Percentiles rank a stretch among this genome's conserved stretches.
Evolutionary conservation across 2,329 filamentous ascomycete genomes (phyloP).

Genomic region (Calonectria pseudoturangicola): DNA sequence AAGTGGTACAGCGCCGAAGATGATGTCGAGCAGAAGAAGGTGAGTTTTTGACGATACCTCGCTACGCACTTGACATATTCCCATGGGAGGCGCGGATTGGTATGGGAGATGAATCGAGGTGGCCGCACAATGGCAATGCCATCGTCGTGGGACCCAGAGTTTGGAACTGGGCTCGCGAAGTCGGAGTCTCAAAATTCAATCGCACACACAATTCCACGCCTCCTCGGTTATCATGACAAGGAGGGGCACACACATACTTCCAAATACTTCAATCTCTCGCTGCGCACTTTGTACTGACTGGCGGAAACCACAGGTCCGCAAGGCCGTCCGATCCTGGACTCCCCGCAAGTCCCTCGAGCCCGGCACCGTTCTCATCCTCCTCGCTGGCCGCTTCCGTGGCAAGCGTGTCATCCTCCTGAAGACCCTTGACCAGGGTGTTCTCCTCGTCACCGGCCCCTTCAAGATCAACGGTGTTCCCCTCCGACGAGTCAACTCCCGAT

Average conservation of each 20-base stretch:
- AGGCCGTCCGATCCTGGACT: constrained; percentile 91
- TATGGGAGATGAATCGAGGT: constrained; percentile 40
- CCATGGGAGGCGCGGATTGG: constrained; percentile 34
- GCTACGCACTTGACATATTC: constrained; percentile 42
- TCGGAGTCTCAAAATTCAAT: constrained; percentile 43
- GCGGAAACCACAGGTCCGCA: constrained; percentile 84
- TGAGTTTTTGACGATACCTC: constrained; percentile 74
- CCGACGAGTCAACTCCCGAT: constrained; percentile 93
- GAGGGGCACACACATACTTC: constrained; percentile 33
- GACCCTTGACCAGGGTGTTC: constrained; percentile 96
- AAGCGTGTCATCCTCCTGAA: constrained; percentile 99
- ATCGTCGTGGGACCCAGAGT: constrained; percentile 35
- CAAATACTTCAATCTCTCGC: constrained; percentile 32
- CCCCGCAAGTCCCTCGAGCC: constrained; percentile 92
- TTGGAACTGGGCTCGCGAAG: constrained; percentile 43
- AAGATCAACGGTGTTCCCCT: constrained; percentile 99
- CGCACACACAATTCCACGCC: constrained; percentile 42
- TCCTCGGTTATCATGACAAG: constrained; percentile 42
- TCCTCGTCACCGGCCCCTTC: constrained; percentile 99
- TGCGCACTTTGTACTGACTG: constrained; percentile 55
- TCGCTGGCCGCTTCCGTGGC: constrained; percentile 99
- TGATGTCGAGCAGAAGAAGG: constrained; percentile 92
- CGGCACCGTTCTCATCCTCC: constrained; percentile 97
- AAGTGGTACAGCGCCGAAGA: constrained; percentile 99
- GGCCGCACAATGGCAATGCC: constrained; percentile 39